Evolutionary conservation across 345 rosid species (phyloP).

Genomic region (Durio zibethinus): DNA sequence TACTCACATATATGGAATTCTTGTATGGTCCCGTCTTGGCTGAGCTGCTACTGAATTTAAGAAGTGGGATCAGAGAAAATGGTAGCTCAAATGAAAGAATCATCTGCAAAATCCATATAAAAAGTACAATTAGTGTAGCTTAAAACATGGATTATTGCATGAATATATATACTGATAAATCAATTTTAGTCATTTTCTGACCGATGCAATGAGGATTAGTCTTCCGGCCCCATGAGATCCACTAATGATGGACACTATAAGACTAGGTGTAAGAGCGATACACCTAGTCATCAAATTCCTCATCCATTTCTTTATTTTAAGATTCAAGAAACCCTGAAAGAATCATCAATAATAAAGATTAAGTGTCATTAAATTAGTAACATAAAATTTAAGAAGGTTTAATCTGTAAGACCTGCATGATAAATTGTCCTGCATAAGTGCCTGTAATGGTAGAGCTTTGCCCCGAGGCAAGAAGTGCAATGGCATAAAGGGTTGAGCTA

Average conservation of each 20-base stretch:
- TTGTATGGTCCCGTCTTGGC: slow-evolving; percentile 73
- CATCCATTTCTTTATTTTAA: slow-evolving; percentile 53
- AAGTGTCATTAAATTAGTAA: not conserved
- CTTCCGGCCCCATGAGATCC: slow-evolving; percentile 58
- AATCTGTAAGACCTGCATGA: slow-evolving; percentile 47
- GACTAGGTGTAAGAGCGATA: slow-evolving; percentile 62
- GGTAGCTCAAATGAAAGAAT: slow-evolving; percentile 73
- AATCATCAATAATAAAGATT: not conserved
- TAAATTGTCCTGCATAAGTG: slow-evolving; percentile 65
- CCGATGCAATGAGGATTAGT: slow-evolving; percentile 66
- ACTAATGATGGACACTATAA: slow-evolving; percentile 49
- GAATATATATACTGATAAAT: not conserved
- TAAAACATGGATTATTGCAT: not conserved
- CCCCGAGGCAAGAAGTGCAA: slow-evolving; percentile 68
- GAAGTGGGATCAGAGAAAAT: slow-evolving; percentile 67
- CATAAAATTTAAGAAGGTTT: not conserved
- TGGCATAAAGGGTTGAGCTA: slow-evolving; percentile 48
- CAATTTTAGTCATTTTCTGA: slow-evolving; percentile 12
- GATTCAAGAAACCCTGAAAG: slow-evolving; percentile 57
- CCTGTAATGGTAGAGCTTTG: slow-evolving; percentile 71
- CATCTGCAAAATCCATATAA: slow-evolving; percentile 41
- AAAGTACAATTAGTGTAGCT: not conserved
- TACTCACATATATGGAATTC: slow-evolving; percentile 52
- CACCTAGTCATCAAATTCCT: slow-evolving; percentile 60
- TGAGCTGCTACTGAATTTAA: slow-evolving; percentile 61